A percentile compares a stretch with the other conserved stretches of the same genome.
These are phyloP conservation scores for Candida germanica DNA, from an alignment of 805 yeast species.

Conservation along the genomic window DNA sequence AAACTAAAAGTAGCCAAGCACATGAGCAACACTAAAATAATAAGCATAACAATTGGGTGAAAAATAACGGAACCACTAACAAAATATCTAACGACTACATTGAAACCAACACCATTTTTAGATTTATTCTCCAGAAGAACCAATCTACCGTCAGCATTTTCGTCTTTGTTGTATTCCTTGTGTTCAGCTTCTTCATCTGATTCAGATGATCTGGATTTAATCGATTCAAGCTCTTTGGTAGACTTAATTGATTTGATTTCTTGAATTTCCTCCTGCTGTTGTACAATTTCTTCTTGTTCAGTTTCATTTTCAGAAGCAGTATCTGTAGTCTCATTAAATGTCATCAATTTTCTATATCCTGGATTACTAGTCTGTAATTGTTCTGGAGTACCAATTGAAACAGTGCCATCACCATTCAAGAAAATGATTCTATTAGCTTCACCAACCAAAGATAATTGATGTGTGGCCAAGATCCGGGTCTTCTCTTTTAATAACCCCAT, in stretches of 20 bases:
- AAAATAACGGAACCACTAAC: conserved; percentile 52
- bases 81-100: conserved; percentile 51
- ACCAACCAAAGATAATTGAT: conserved; percentile 28
- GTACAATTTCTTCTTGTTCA: conserved; percentile 9
- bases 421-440: conserved; percentile 26
- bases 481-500: conserved; percentile 21
- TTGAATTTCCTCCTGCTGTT: conserved; percentile 15
- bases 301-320: conserved; percentile 16
- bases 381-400: conserved; percentile 24
- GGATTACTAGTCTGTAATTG: conserved; percentile 19
- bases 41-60: conserved; percentile 19
- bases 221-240: conserved; percentile 3
- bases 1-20: conserved; percentile 30
- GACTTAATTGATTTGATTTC: conserved; percentile 14
- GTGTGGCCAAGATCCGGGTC: conserved; percentile 33
- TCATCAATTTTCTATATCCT: conserved; percentile 27
- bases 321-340: conserved; percentile 18
- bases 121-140: conserved; percentile 55
- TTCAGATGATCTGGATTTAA: conserved; percentile 13
- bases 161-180: conserved; percentile 25
- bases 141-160: conserved; percentile 21
- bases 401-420: conserved; percentile 27
- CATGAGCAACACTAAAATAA: conserved; percentile 4
- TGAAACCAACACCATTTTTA: conserved; percentile 47
- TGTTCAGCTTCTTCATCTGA: conserved; percentile 31